phyloP scores from a whole-genome alignment of 2,329 filamentous ascomycete species.

The Alternaria tenuissima region DNA sequence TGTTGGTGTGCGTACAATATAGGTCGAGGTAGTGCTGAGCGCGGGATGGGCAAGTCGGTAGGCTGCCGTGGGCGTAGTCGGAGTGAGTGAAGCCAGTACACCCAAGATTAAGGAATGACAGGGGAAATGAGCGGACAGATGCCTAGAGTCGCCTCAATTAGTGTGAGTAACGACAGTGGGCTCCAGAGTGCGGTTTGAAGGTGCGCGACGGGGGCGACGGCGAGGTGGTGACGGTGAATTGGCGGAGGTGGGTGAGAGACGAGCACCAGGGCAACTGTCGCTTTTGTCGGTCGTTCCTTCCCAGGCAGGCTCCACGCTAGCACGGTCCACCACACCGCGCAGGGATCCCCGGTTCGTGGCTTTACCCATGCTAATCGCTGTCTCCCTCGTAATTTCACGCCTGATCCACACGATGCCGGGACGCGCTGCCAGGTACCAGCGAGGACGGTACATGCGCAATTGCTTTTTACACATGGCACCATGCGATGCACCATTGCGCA shows the following conservation, averaged over 20 bases:
- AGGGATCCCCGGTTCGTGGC: constrained; percentile 19
- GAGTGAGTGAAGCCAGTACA: constrained; percentile 48
- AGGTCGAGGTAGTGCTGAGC: constrained; percentile 14
- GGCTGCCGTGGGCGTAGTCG: constrained; percentile 27
- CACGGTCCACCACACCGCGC: constrained; percentile 4
- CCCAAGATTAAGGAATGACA: constrained; percentile 50
- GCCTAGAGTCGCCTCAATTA: constrained; percentile 40
- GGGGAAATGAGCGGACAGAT: constrained; percentile 50
- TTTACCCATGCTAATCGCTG: constrained; percentile 15
- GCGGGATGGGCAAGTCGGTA: constrained; percentile 19
- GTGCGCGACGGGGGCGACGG: constrained; percentile 28
- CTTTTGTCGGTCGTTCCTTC: constrained; percentile 32
- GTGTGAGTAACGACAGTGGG: constrained; percentile 45
- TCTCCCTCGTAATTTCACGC: constrained; percentile 24
- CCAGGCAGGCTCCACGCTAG: constrained; percentile 17
- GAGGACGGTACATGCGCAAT: not conserved
- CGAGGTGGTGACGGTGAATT: constrained; percentile 33
- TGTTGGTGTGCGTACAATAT: constrained; percentile 38
- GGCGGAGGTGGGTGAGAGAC: constrained; percentile 31
- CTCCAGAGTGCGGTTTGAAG: constrained; percentile 33
- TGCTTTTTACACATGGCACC: not conserved
- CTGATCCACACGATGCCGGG: constrained; percentile 12
- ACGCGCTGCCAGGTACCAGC: constrained; percentile 13
- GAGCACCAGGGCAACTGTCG: constrained; percentile 28
- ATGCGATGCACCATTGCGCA: not conserved